Base-by-base conservation (phyloP, 257 asterid species). In the Solanum gandarillasii region DNA sequence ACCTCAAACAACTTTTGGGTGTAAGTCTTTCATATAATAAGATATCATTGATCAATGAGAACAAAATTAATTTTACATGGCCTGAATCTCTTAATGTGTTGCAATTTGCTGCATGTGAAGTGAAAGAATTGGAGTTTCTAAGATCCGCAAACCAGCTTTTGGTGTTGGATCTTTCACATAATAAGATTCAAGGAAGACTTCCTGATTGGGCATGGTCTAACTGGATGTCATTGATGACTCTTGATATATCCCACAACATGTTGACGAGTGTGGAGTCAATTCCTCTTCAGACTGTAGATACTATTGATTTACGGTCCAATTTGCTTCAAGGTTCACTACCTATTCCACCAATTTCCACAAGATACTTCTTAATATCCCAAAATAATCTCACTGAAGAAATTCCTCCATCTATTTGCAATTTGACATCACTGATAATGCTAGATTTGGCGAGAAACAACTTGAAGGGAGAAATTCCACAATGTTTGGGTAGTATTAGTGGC, bases 321-420 rank as follows among this genome's bases (percentile, higher is more conserved):
- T 67, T 67, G 18, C 73, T 67, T 67, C 34, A 67, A 67, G 35
- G 73, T 5, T 67, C 35, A 67, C 20, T 67, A 67, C 73, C 73
- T 25, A 67, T 67, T 67, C 35, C 73, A 67, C 9, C 73, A 12
- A 67, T 0, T 67, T 67, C 34, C 34, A 12, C 74, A 27, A 67
- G 2, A 5, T 25, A 25, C 35, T 67, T 67, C 74, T 67, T 32
- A 5, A 21, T 36, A 12, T 36, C 55, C 27, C 0, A 75, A 0
- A 90, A 90, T 72, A 88, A 39, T 39, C 87, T 89, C 14, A 48
- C 36, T n/a, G 90, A 87, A 29, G 85, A 83, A 3, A 62, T 89
- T 6, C 88, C 91, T 29, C 13, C 73, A 3, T 82, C 88, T 23
- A 86, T 89, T 29, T 89, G 89, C 87, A 89, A 68, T 85, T 25